Evolutionary conservation across 1,284 basidiomycete species (phyloP), one percentile per base, ranked within the genome.

Genomic region (Ceratobasidium sp.): DNA sequence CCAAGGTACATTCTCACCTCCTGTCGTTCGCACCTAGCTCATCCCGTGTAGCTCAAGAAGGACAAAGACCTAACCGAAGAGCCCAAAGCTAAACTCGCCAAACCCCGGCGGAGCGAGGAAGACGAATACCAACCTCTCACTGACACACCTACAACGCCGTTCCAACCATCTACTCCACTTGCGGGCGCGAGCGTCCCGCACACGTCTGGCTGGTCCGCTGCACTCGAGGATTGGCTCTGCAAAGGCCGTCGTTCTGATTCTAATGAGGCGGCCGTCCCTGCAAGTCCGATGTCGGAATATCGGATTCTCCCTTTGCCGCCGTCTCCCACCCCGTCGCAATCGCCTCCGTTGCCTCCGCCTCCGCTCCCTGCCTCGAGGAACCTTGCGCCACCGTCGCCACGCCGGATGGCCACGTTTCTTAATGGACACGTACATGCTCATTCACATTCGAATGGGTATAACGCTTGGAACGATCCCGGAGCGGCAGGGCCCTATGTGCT

Each of bases 171-270:
- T 2, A 9, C 30, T 23, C 66, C 6, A 42, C 42, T 28, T 9
- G 58, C 72, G 25, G 28, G 48, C 21, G 51, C 42, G 11, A 23
- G 62, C 40, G 23, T 40, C n/a, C 72, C 42, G 28, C 73, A 75
- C 44, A 56, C 76, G 6, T 74, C 72, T 3, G 89, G 90, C 8
- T 92, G 90, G 90, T 90, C 90, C 2, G 84, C 87, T 3, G 85
- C 86, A 77, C 83, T 91, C 18, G 90, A 92, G 77, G 86, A 89
- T 74, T 91, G 88, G 87, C 82, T 90, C 64, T 87, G 86, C 69
- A 82, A 87, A 76, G 86, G 84, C 0, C 79, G 75, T 33, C 30
- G 30, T 33, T 33, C 30, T 33, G 30, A 33, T 33, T 33, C 30
- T 33, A 48, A 48, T 18, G 44, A 48, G n/a, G 46, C 14, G 46